phyloP scores from a whole-genome alignment of 2,329 filamentous ascomycete species.

The Hypoxylon sp. region DNA sequence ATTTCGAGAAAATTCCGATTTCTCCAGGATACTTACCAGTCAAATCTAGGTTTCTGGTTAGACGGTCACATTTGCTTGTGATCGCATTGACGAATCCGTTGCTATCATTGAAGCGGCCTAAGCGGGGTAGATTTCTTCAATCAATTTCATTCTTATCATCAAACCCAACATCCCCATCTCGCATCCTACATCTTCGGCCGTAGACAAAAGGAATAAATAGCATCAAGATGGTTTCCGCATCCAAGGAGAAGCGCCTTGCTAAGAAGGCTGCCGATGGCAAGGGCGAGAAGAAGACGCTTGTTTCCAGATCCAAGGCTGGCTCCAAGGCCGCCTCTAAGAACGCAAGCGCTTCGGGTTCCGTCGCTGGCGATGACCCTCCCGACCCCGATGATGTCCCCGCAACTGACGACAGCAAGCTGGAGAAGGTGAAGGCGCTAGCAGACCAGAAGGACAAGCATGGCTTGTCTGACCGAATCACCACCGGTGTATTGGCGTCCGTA shows the following conservation, averaged over 20 bases:
- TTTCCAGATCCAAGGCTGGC: constrained; percentile 72
- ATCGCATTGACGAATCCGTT: constrained; percentile 26
- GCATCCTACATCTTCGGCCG: constrained; percentile 11
- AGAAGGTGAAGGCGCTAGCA: constrained; percentile 86
- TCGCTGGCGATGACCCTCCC: constrained; percentile 75
- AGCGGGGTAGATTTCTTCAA: constrained; percentile 38
- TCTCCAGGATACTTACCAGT: constrained; percentile 9
- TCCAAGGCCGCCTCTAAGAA: constrained; percentile 75
- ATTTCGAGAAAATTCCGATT: constrained; percentile 11
- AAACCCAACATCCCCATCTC: constrained; percentile 5
- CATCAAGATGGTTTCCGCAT: constrained; percentile 72
- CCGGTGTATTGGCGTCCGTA: constrained; percentile 91
- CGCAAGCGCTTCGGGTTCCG: constrained; percentile 72
- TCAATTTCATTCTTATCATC: constrained; percentile 6
- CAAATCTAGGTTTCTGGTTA: constrained; percentile 26
- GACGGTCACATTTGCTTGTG: constrained; percentile 47
- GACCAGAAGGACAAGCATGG: constrained; percentile 97
- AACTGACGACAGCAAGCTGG: constrained; percentile 77
- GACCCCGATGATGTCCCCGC: constrained; percentile 77
- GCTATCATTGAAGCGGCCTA: constrained; percentile 21
- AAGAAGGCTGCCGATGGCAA: constrained; percentile 79
- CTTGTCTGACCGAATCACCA: constrained; percentile 97
- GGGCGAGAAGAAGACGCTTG: constrained; percentile 80
- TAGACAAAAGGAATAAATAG: constrained; percentile 9
- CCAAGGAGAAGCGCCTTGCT: constrained; percentile 78